Evolutionary conservation across 495 filamentous ascomycete species (phyloP).

Genomic region (Clohesyomyces aquaticus): DNA sequence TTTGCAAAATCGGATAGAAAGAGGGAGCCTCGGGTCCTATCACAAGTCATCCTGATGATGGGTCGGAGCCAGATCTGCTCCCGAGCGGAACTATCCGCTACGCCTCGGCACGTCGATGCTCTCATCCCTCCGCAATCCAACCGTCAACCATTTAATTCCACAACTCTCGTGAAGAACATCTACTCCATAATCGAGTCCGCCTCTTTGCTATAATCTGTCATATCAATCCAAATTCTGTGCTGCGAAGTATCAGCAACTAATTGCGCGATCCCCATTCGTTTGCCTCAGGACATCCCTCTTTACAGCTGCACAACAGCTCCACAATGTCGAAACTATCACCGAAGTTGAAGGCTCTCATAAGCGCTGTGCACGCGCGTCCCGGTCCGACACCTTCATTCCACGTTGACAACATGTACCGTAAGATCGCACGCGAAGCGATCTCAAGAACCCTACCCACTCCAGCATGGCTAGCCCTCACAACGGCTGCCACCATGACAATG

Average conservation of each 20-base stretch:
- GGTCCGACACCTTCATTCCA: conserved; percentile 66
- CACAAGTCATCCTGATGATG: background rate
- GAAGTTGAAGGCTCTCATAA: conserved; percentile 72
- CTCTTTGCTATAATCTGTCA: no score
- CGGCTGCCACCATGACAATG: conserved; percentile 74
- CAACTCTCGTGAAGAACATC: no score
- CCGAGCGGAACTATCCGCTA: background rate
- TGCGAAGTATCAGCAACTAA: no score
- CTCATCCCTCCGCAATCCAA: background rate
- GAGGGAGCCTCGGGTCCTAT: no score
- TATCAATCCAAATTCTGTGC: no score
- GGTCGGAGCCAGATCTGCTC: background rate
- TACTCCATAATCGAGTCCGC: no score
- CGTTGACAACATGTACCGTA: conserved; percentile 63
- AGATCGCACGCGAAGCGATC: conserved; percentile 54
- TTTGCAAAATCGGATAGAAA: no score
- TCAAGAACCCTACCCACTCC: conserved; percentile 58
- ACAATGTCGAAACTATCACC: conserved; percentile 71
- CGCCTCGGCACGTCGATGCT: background rate
- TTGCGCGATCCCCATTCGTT: no score
- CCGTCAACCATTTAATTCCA: no score
- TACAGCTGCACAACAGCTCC: background rate
- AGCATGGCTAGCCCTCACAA: conserved; percentile 71
- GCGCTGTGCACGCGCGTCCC: conserved; percentile 66
- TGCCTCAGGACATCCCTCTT: no score